phyloP scores from a whole-genome alignment of 352 stramenopile genomes.

The Pythium rhizo-oryzae region DNA sequence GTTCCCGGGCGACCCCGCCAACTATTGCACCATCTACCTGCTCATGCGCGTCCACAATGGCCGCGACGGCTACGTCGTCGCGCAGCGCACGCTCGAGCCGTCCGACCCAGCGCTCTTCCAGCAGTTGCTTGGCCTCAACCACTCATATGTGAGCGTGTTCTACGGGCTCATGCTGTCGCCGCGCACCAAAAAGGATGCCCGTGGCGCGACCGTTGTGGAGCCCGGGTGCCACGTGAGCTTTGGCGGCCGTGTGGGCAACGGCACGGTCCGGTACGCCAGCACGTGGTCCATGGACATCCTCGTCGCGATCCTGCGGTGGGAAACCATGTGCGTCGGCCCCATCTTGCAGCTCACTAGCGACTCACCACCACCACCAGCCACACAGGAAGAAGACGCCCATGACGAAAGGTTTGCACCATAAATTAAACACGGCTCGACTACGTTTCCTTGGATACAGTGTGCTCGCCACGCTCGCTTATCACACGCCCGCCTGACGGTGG shows the following conservation, averaged over 20 bases:
- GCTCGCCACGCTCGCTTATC: not conserved
- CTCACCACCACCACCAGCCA: not conserved
- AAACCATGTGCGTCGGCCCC: conserved; percentile 28
- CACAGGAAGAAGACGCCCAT: not conserved
- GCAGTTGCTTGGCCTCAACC: conserved; percentile 14
- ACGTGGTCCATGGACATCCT: conserved; percentile 31
- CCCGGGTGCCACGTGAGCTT: conserved; percentile 30
- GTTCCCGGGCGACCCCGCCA: conserved; percentile 24
- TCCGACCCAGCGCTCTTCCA: conserved; percentile 9
- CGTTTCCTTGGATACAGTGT: no score
- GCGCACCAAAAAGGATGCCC: not conserved
- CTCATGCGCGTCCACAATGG: conserved; percentile 27
- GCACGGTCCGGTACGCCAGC: conserved; percentile 28
- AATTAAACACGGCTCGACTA: not conserved
- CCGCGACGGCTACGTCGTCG: conserved; percentile 25
- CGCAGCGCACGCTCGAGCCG: conserved; percentile 29
- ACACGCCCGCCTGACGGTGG: not conserved
- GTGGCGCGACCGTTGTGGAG: not conserved
- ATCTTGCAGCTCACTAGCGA: conserved; percentile 20
- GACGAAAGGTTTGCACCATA: not conserved
- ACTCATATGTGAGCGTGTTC: conserved; percentile 33
- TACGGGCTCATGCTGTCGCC: conserved; percentile 29
- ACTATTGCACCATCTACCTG: conserved; percentile 34
- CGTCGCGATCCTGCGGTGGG: conserved; percentile 32
- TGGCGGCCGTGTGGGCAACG: conserved; percentile 30